These are phyloP conservation scores for Peniophora sp. DNA, from an alignment of 1,284 basidiomycete species.

Conservation along the genomic window DNA sequence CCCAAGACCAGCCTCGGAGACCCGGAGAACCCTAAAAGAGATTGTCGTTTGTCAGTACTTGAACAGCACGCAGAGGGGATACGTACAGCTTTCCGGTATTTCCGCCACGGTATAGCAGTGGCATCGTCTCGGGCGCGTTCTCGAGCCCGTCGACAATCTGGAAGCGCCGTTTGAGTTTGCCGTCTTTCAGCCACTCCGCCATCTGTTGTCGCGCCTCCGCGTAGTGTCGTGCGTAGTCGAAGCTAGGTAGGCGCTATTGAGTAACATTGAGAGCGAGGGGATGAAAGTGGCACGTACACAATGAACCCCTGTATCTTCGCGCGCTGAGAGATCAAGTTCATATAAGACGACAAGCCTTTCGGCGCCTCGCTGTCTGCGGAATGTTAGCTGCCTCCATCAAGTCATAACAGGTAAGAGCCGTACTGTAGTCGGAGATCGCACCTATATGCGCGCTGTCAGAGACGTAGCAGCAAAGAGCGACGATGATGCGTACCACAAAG, in stretches of 20 bases:
- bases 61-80: no score
- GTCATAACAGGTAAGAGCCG: constrained; percentile 12
- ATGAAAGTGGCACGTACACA: constrained; percentile 41
- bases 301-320: constrained; percentile 81
- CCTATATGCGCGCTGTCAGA: not conserved
- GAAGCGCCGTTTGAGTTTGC: constrained; percentile 78
- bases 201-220: constrained; percentile 46
- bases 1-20: no score
- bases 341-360: constrained; percentile 52
- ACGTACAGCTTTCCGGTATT: constrained; percentile 79
- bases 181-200: constrained; percentile 47
- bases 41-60: no score
- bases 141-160: constrained; percentile 71
- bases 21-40: no score
- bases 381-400: not conserved
- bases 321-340: constrained; percentile 66
- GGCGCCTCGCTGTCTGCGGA: constrained; percentile 43
- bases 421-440: constrained; percentile 79
- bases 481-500: constrained; percentile 48
- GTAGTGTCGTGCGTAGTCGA: not conserved
- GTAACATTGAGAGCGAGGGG: not conserved
- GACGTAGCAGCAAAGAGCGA: not conserved
- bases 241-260: not conserved
- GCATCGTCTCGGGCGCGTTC: constrained; percentile 60
- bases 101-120: constrained; percentile 68